Conservation (phyloP, 2,329 filamentous ascomycete genomes). For the Fonsecaea erecta region DNA sequence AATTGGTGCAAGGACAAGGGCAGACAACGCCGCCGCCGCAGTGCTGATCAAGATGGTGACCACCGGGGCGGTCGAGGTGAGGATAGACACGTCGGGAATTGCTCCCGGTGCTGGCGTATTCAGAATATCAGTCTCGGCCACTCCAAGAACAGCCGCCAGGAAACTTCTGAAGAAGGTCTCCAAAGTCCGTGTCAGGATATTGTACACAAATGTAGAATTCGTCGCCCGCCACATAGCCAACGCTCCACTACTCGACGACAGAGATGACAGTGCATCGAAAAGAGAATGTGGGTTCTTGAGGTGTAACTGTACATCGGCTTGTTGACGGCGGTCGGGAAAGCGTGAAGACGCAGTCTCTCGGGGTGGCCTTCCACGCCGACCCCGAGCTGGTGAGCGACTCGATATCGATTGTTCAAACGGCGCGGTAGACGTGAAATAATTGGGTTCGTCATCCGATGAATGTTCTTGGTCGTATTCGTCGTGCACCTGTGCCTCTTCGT, state of each 20-base stretch:
- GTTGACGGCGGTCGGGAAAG: conserved; percentile 10
- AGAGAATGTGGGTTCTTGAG: conserved; percentile 79
- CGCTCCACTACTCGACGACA: conserved; percentile 87
- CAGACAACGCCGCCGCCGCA: conserved; percentile 69
- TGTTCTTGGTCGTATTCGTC: conserved; percentile 44
- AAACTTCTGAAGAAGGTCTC: conserved; percentile 92
- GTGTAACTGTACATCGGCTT: conserved; percentile 64
- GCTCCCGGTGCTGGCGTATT: conserved; percentile 48
- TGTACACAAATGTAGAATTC: conserved; percentile 91
- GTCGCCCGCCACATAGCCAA: conserved; percentile 95
- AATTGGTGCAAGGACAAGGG: conserved; percentile 80
- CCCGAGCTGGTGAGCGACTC: conserved; percentile 47
- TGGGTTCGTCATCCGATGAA: conserved; percentile 37
- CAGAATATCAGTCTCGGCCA: conserved; percentile 73
- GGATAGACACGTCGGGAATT: conserved; percentile 61
- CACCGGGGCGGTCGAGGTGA: conserved; percentile 81
- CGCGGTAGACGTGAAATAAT: conserved; percentile 61
- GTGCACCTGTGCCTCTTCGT: conserved; percentile 34
- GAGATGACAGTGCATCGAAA: conserved; percentile 80
- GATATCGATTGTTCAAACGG: conserved; percentile 38
- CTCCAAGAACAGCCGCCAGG: conserved; percentile 85
- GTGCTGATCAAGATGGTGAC: conserved; percentile 76
- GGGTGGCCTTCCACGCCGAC: conserved; percentile 43
- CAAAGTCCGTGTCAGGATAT: conserved; percentile 79
- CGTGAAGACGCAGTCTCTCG: conserved; percentile 37